Conservation (phyloP, 2,329 filamentous ascomycete genomes). For the Zarea fungicola region DNA sequence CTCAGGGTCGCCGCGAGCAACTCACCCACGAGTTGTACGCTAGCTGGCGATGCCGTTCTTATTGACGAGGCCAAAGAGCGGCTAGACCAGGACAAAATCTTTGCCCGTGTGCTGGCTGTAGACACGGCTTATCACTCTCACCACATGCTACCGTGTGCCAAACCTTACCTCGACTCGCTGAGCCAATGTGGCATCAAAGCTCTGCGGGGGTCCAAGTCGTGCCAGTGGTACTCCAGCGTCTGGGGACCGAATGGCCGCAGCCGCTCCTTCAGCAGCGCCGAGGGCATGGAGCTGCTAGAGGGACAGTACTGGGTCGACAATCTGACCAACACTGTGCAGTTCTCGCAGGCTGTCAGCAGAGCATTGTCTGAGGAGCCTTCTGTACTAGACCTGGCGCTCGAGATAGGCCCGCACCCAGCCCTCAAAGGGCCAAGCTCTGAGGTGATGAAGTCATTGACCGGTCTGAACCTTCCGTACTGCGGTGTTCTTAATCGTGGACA, state of each 20-base stretch:
- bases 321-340: slow-evolving; percentile 29
- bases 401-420: slow-evolving; percentile 44
- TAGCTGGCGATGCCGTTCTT: slow-evolving; percentile 16
- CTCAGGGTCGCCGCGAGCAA: slow-evolving; percentile 21
- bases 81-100: slow-evolving; percentile 14
- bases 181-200: neutral
- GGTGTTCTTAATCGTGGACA: slow-evolving; percentile 38
- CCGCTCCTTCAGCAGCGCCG: neutral
- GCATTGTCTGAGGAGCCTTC: neutral
- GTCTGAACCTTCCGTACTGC: slow-evolving; percentile 32
- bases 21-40: slow-evolving; percentile 16
- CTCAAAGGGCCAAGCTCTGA: slow-evolving; percentile 24
- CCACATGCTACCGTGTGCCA: neutral
- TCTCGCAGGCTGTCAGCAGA: slow-evolving; percentile 23
- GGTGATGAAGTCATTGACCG: neutral
- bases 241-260: neutral
- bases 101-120: slow-evolving; percentile 14
- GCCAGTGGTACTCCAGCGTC: slow-evolving; percentile 12
- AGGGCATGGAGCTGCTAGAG: neutral
- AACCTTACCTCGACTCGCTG: neutral
- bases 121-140: slow-evolving; percentile 17
- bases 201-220: neutral
- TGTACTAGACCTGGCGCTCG: slow-evolving; percentile 28
- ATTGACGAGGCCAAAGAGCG: neutral
- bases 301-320: slow-evolving; percentile 33